phyloP scores from a whole-genome alignment of 2,329 filamentous ascomycete genomes.

The Xylariales sp. region DNA sequence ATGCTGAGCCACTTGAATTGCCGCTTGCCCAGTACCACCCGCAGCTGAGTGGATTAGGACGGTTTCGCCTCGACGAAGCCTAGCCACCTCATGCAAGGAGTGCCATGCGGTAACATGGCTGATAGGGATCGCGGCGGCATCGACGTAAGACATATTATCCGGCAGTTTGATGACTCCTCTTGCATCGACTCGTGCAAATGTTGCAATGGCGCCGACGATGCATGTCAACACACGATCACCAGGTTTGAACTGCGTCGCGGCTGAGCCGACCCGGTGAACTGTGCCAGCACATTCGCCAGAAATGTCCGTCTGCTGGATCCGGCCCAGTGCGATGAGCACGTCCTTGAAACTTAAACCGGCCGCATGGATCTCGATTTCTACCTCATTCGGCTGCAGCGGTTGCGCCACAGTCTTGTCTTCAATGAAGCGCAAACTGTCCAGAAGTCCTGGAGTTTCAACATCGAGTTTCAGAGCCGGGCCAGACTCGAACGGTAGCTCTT shows the following conservation, averaged over 20 bases:
- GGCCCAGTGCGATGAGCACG: constrained; percentile 27
- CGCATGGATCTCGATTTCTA: constrained; percentile 33
- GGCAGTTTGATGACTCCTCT: constrained; percentile 26
- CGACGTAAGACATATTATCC: constrained; percentile 7
- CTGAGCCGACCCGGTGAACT: constrained; percentile 26
- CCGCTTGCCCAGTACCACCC: constrained; percentile 37
- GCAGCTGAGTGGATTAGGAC: constrained; percentile 39
- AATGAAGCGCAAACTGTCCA: constrained; percentile 6
- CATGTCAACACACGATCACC: constrained; percentile 38
- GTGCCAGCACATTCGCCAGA: constrained; percentile 35
- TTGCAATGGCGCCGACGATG: constrained; percentile 27
- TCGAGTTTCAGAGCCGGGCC: constrained; percentile 16
- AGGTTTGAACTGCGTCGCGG: constrained; percentile 21
- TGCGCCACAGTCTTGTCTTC: background rate
- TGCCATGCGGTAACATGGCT: constrained; percentile 38
- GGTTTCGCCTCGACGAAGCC: constrained; percentile 18
- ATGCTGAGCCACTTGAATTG: constrained; percentile 30
- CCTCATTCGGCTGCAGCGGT: constrained; percentile 22
- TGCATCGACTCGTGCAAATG: constrained; percentile 22
- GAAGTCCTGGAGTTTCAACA: constrained; percentile 24
- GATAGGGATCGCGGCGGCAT: constrained; percentile 27
- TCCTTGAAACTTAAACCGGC: constrained; percentile 30
- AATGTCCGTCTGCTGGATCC: constrained; percentile 21
- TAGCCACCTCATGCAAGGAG: constrained; percentile 27
- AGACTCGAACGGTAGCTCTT: too few relatives aligned